These are phyloP conservation scores for Sclerotiophoma versabilis DNA, from an alignment of 2,329 filamentous ascomycete species.

Conservation along the genomic window DNA sequence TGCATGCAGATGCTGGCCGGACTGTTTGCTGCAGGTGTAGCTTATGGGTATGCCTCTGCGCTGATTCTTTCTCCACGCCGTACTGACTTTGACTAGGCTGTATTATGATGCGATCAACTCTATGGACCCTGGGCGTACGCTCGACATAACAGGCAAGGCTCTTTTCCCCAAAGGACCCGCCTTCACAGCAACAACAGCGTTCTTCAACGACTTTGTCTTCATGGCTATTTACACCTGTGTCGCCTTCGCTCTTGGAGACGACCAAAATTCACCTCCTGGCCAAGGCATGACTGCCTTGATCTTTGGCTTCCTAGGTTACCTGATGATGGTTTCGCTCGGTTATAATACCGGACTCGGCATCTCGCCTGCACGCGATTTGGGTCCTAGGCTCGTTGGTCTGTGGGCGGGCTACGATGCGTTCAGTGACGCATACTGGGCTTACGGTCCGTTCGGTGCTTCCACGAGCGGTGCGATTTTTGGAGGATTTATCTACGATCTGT, in stretches of 20 bases:
- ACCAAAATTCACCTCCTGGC: conserved; percentile 54
- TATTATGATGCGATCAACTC: conserved; percentile 64
- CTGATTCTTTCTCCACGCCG: conserved; percentile 49
- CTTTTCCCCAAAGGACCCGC: conserved; percentile 67
- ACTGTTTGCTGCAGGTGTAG: conserved; percentile 56
- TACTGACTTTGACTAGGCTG: conserved; percentile 27
- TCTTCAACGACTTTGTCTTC: conserved; percentile 74
- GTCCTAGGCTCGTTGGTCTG: conserved; percentile 71
- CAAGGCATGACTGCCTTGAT: conserved; percentile 58
- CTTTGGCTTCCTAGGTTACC: conserved; percentile 35
- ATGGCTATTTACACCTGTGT: conserved; percentile 72
- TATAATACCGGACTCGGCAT: conserved; percentile 57
- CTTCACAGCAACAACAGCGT: conserved; percentile 70
- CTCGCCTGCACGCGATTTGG: conserved; percentile 74
- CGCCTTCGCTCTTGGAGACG: conserved; percentile 69
- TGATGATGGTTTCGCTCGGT: conserved; percentile 35
- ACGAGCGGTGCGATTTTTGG: conserved; percentile 37
- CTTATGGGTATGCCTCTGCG: conserved; percentile 50
- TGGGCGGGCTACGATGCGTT: conserved; percentile 68
- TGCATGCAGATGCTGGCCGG: conserved; percentile 61
- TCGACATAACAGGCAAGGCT: conserved; percentile 53
- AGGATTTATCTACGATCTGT: conserved; percentile 39
- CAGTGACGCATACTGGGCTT: conserved; percentile 36
- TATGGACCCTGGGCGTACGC: conserved; percentile 58
- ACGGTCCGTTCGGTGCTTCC: conserved; percentile 35